Conservation (phyloP, 1,284 basidiomycete genomes). For the Puccinia novopanici region DNA sequence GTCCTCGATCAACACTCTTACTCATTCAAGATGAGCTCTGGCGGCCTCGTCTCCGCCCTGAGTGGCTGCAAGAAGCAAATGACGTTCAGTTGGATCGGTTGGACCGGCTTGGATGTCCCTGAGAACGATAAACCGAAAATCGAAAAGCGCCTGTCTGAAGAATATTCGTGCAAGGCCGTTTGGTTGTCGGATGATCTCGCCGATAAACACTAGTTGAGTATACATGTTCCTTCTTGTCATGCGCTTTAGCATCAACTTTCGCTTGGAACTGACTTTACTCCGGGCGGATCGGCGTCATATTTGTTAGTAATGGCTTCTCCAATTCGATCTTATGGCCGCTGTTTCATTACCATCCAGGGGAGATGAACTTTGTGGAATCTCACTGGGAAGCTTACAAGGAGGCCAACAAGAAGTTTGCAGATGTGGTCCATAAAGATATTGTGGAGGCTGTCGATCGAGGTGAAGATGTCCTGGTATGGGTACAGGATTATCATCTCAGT, state of each 20-base stretch:
- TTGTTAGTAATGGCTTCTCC: conserved; percentile 68
- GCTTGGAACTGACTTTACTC: background rate
- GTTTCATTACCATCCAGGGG: conserved; percentile 88
- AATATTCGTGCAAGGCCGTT: conserved; percentile 95
- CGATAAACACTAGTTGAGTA: conserved; percentile 92
- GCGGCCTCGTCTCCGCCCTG: conserved; percentile 88
- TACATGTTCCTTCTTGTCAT: background rate
- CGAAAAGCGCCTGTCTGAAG: conserved; percentile 83
- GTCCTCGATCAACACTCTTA: background rate
- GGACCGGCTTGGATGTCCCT: conserved; percentile 73
- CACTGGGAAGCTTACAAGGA: conserved; percentile 98
- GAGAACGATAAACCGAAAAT: conserved; percentile 79
- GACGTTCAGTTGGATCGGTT: conserved; percentile 58
- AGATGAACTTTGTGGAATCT: conserved; percentile 99
- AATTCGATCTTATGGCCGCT: conserved; percentile 99
- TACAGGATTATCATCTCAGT: conserved; percentile 83
- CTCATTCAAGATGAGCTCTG: conserved; percentile 74
- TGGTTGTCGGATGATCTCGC: conserved; percentile 96
- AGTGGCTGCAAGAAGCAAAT: conserved; percentile 94
- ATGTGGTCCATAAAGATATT: conserved; percentile 76
- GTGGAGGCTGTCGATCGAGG: conserved; percentile 64
- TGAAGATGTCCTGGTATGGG: conserved; percentile 86
- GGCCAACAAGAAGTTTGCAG: conserved; percentile 92
- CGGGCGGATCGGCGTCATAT: background rate
- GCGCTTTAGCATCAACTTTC: conserved; percentile 34